Percentiles rank a stretch among this genome's conserved stretches.
phyloP scores from a whole-genome alignment of 2,329 filamentous ascomycete genomes.

The Catunica adiposa region DNA sequence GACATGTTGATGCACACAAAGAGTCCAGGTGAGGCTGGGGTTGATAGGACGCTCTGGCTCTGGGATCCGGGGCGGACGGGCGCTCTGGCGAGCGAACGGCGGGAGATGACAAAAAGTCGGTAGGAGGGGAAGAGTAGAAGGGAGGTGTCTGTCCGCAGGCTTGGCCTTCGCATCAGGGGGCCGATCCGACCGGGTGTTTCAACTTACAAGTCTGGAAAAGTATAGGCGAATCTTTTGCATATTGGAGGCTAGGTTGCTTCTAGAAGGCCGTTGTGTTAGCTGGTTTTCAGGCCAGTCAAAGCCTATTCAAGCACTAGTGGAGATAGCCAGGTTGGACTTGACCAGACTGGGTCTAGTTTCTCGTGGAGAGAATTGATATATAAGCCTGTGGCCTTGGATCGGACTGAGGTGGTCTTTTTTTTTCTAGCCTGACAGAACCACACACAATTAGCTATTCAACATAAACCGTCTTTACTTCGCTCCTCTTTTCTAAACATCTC shows the following conservation, averaged over 20 bases:
- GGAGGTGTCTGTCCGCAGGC: neutral
- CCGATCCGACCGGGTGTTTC: neutral
- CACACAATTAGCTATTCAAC: neutral
- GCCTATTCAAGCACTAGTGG: neutral
- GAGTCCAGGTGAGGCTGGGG: neutral
- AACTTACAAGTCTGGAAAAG: no score
- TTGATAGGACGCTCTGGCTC: neutral
- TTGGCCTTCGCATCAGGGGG: neutral
- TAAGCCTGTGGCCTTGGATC: neutral
- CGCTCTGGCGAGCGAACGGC: neutral
- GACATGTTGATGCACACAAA: neutral
- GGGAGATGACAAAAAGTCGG: neutral
- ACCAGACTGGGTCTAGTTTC: slow-evolving; percentile 7
- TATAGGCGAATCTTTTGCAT: neutral
- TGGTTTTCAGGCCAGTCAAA: neutral
- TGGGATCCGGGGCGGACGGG: neutral
- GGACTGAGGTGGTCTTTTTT: slow-evolving; percentile 5
- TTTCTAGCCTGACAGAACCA: neutral
- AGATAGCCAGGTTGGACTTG: neutral
- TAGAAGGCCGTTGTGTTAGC: neutral
- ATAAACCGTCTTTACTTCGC: neutral
- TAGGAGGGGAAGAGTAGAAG: neutral
- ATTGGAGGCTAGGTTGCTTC: neutral
- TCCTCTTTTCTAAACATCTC: neutral
- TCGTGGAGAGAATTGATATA: neutral